phyloP scores from a whole-genome alignment of 129 eudicot species.

The Solidago caesia region DNA sequence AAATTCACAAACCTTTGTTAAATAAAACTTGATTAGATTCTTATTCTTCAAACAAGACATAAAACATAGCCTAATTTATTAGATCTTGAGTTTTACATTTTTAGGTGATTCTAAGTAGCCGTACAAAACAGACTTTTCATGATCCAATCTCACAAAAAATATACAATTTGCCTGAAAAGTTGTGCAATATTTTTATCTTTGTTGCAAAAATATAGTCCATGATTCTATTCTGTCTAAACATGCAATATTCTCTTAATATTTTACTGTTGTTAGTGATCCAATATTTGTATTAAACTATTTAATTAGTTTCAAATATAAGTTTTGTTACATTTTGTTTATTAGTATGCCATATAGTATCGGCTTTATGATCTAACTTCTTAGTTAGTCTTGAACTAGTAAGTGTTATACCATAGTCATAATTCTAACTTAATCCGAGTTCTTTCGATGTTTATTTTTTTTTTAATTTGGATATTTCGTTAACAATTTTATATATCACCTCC shows the following conservation, averaged over 20 bases:
- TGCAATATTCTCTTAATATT: too few species aligned
- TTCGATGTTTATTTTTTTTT: neutral
- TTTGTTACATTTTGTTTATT: neutral
- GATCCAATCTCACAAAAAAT: constrained; percentile 33
- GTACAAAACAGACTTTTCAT: constrained; percentile 30
- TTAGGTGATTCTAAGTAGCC: constrained; percentile 26
- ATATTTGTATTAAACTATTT: too few species aligned
- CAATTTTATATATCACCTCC: neutral
- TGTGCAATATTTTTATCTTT: constrained; percentile 24
- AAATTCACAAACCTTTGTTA: too few species aligned
- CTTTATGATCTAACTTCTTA: too few species aligned
- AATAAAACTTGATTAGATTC: neutral
- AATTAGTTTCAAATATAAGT: neutral
- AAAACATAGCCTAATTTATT: too few species aligned
- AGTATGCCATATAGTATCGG: neutral
- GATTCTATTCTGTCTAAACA: neutral
- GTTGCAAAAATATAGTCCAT: neutral
- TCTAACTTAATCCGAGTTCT: too few species aligned
- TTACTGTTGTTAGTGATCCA: neutral
- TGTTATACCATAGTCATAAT: too few species aligned
- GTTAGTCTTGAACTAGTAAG: too few species aligned
- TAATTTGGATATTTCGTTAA: neutral
- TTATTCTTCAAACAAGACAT: too few species aligned
- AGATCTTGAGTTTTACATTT: constrained; percentile 20
- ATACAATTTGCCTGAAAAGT: constrained; percentile 21